A percentile compares a stretch with the other conserved stretches of the same genome.
phyloP scores from a whole-genome alignment of 2,329 filamentous ascomycete genomes.

The Chaetomiaceae sp. region DNA sequence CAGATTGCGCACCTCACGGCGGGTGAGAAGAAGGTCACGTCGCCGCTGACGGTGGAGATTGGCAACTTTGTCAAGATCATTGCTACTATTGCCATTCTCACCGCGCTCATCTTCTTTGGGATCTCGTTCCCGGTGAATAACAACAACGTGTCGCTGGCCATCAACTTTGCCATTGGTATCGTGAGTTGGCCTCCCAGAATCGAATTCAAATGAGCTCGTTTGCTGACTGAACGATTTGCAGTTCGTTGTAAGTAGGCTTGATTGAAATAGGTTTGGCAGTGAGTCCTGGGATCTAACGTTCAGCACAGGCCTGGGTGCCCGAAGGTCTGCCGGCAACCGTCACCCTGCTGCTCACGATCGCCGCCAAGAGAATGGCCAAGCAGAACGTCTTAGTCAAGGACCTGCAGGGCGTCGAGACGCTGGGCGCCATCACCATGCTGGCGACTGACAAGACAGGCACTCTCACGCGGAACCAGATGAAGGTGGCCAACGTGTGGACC shows the following conservation, averaged over 20 bases:
- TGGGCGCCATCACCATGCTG: constrained; percentile 66
- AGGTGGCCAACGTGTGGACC: constrained; percentile 32
- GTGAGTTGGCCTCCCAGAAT: too few relatives aligned
- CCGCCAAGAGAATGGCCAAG: constrained; percentile 68
- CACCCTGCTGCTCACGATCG: constrained; percentile 66
- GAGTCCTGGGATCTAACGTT: too few relatives aligned
- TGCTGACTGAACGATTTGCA: too few relatives aligned
- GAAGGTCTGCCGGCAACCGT: constrained; percentile 67
- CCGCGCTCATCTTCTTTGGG: constrained; percentile 55
- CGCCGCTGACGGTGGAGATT: constrained; percentile 66
- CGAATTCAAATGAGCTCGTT: neutral
- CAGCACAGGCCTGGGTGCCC: constrained; percentile 46
- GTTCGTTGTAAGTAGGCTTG: constrained; percentile 38
- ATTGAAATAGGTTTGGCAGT: too few relatives aligned
- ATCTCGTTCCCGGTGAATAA: constrained; percentile 27
- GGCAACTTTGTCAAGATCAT: constrained; percentile 67
- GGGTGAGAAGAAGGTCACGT: constrained; percentile 60
- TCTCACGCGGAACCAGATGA: constrained; percentile 39
- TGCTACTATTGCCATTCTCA: constrained; percentile 54
- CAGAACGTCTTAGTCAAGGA: constrained; percentile 76
- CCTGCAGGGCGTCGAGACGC: constrained; percentile 69
- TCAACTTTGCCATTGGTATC: too few relatives aligned
- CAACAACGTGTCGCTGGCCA: too few relatives aligned
- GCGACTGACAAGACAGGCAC: constrained; percentile 75
- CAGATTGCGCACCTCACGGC: constrained; percentile 68